Conservation (phyloP, 2,329 filamentous ascomycete species). For the Colletotrichum aenigma region DNA sequence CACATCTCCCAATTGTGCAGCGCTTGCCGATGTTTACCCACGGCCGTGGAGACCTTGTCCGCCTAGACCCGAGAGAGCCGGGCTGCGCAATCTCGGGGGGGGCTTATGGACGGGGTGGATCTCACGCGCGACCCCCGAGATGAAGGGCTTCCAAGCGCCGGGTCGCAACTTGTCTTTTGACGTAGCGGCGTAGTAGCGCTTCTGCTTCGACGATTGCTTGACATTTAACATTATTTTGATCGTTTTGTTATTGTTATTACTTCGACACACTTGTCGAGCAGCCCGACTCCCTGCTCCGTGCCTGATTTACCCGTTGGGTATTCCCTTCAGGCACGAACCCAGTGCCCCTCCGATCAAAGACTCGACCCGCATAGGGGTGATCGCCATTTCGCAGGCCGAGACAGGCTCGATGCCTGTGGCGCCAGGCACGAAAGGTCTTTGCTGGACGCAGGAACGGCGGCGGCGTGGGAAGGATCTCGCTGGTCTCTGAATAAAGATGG, state of each 20-base stretch:
- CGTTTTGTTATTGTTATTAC: neutral
- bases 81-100: neutral
- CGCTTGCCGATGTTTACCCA: neutral
- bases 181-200: neutral
- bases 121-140: neutral
- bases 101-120: neutral
- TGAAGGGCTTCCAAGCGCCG: neutral
- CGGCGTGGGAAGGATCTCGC: neutral
- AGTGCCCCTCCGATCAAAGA: neutral
- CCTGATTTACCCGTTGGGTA: neutral
- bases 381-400: neutral
- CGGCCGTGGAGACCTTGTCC: neutral
- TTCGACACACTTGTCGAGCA: neutral
- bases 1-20: neutral
- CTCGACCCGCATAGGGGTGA: neutral
- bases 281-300: neutral
- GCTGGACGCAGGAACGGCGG: neutral
- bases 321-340: neutral
- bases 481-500: neutral
- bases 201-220: neutral
- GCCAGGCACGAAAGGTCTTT: neutral
- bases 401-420: constrained; percentile 11
- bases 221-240: neutral
- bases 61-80: neutral
- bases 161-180: neutral